These are phyloP conservation scores for Zoysia pacifica DNA, from an alignment of 176 grass and related monocot genomes.

Conservation along the genomic window DNA sequence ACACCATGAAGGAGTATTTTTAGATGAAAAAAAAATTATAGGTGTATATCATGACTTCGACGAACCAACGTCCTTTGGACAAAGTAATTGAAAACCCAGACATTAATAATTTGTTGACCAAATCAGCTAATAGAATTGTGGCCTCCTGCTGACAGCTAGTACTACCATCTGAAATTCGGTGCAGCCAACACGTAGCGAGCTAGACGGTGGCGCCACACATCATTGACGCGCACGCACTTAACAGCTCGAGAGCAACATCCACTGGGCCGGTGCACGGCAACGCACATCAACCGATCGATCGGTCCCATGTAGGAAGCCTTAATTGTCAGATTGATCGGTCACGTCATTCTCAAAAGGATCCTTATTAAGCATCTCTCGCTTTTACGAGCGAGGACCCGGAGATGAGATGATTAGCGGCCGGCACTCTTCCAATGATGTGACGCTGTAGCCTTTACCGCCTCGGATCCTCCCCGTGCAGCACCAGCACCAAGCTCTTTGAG, in stretches of 20 bases:
- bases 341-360: not conserved
- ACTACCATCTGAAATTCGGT: not conserved
- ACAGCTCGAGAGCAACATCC: constrained; percentile 8
- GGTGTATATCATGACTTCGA: too few species aligned
- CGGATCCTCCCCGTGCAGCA: constrained; percentile 26
- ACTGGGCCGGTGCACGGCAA: not conserved
- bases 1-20: not conserved
- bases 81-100: not conserved
- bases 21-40: too few species aligned
- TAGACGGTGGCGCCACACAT: not conserved
- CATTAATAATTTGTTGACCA: not conserved
- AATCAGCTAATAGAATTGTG: too few species aligned
- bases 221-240: not conserved
- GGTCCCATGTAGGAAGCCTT: not conserved
- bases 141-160: not conserved
- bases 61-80: not conserved
- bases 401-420: not conserved
- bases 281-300: not conserved
- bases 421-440: constrained; percentile 33
- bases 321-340: not conserved
- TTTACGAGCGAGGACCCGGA: not conserved
- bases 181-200: not conserved
- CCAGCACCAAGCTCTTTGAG: too few species aligned
- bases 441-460: not conserved
- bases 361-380: constrained; percentile 4